These are phyloP conservation scores for Cutaneotrichosporon spelunceum DNA, from an alignment of 1,284 basidiomycete genomes.

Conservation along the genomic window DNA sequence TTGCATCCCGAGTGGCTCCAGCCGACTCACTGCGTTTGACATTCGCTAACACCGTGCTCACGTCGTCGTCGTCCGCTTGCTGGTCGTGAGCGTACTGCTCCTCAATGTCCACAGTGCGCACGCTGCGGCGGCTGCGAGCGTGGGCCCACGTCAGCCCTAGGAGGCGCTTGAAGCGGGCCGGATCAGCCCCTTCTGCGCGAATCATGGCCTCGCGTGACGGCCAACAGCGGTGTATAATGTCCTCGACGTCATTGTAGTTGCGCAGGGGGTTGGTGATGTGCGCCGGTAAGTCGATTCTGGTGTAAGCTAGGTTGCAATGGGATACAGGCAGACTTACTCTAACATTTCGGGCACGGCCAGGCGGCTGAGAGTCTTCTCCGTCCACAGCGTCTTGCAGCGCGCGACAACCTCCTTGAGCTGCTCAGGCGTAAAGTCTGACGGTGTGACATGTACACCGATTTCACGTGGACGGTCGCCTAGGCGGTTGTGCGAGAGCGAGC, in stretches of 20 bases:
- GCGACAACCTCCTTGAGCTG: constrained; percentile 48
- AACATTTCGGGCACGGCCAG: constrained; percentile 52
- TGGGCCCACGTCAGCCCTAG: constrained; percentile 49
- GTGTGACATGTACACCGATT: constrained; percentile 48
- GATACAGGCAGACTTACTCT: constrained; percentile 34
- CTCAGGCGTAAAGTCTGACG: constrained; percentile 43
- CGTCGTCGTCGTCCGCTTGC: constrained; percentile 38
- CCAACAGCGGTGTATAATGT: constrained; percentile 46
- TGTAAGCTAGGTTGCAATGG: neutral
- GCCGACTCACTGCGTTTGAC: constrained; percentile 41
- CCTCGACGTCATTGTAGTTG: constrained; percentile 46
- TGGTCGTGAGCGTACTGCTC: constrained; percentile 41
- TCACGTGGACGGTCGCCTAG: constrained; percentile 47
- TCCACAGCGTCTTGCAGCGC: constrained; percentile 48
- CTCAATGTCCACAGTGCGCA: constrained; percentile 45
- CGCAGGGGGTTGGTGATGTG: constrained; percentile 38
- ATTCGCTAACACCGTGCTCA: constrained; percentile 46
- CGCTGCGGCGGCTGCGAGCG: constrained; percentile 39
- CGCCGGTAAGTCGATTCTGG: constrained; percentile 43
- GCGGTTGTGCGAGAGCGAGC: constrained; percentile 50
- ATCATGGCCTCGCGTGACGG: constrained; percentile 48
- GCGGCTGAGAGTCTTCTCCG: constrained; percentile 46
- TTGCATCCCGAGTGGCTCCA: neutral
- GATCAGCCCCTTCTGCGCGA: constrained; percentile 40
- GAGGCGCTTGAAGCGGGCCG: constrained; percentile 43